Conservation (phyloP, 2,329 filamentous ascomycete genomes). For the Ascosphaera apis region DNA sequence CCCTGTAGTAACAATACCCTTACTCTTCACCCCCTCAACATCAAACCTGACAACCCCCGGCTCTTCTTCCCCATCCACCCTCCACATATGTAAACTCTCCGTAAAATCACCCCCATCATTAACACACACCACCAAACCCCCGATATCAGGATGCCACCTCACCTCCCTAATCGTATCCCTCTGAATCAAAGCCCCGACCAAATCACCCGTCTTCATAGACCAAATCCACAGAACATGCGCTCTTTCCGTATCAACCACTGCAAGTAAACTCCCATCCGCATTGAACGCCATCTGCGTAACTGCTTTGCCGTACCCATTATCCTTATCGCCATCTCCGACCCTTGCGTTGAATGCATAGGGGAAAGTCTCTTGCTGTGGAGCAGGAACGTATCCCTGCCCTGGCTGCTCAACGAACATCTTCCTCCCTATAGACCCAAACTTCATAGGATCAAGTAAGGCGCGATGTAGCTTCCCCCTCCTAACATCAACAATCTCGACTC, state of each 20-base stretch:
- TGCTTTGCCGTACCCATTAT: conserved; percentile 3
- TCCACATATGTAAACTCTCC: conserved; percentile 9
- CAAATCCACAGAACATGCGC: conserved; percentile 25
- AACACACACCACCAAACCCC: conserved; percentile 17
- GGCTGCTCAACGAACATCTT: conserved; percentile 14
- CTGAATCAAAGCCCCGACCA: conserved; percentile 18
- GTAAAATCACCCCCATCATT: conserved; percentile 13
- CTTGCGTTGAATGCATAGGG: conserved; percentile 11
- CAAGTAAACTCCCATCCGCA: conserved; percentile 14
- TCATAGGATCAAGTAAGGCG: conserved; percentile 14
- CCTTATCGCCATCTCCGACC: no score
- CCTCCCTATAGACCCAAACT: conserved; percentile 11
- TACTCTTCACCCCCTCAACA: background rate
- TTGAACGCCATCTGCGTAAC: conserved; percentile 20
- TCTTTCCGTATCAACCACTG: conserved; percentile 17
- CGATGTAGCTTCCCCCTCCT: conserved; percentile 19
- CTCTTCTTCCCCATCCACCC: background rate
- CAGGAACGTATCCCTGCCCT: conserved; percentile 11
- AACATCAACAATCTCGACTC: conserved; percentile 24
- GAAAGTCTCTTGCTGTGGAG: conserved; percentile 16
- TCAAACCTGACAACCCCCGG: background rate
- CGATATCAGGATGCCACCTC: conserved; percentile 16
- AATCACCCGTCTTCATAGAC: conserved; percentile 11
- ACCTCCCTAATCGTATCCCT: conserved; percentile 19
- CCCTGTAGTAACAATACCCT: background rate